Base-by-base conservation (phyloP, 345 rosid genomes). In the Euclidium syriacum region DNA sequence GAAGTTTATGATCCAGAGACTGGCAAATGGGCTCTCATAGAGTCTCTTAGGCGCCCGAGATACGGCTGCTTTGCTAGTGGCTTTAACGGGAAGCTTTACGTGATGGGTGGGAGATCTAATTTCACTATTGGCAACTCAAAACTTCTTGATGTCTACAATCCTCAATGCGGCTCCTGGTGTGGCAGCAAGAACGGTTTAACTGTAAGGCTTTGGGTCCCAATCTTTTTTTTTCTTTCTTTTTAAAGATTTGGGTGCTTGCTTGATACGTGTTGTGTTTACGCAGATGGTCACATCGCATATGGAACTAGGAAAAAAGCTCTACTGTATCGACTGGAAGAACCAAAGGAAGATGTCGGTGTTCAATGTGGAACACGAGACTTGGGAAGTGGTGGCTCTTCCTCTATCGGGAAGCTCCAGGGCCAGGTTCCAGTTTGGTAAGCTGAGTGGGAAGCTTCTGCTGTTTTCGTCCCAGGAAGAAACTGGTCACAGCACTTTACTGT, bases 41-140 rank as follows among this genome's bases (percentile, higher is more conserved):
- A 94, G 75, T 73, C 82, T 67, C 81, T 90, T 1, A 85, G 96
- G 64, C 76, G 95, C 46, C 95, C 97, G 1, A 77, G 99, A 41
- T 83, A 88, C 88, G 96, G 92, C 1, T 84, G 92, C 49, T 90
- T 94, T 15, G 99, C 90, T 7, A 85, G 83, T 11, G 57, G 88
- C 32, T 80, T 90, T 35, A 81, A 81, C 3, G 95, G 95, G 38
- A 90, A 85, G 72, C 88, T 90, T 25, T 90, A 90, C 10, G 82
- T 94, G 29, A 83, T 90, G 83, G 97, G 99, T 33, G 99, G 99
- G 54, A 86, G 97, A 71, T 94, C 99, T 2, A 86, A 81, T 79
- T 94, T 87, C 80, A 85, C 90, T 1, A 94, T 94, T 46, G 96
- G 99, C 4, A 81, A 88, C 74, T 86, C 97, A 2, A 85, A 79